Percentiles rank a stretch among this genome's conserved stretches.
Evolutionary conservation across 1,284 basidiomycete genomes (phyloP).

Genomic region (Boletus albobrunnescens): DNA sequence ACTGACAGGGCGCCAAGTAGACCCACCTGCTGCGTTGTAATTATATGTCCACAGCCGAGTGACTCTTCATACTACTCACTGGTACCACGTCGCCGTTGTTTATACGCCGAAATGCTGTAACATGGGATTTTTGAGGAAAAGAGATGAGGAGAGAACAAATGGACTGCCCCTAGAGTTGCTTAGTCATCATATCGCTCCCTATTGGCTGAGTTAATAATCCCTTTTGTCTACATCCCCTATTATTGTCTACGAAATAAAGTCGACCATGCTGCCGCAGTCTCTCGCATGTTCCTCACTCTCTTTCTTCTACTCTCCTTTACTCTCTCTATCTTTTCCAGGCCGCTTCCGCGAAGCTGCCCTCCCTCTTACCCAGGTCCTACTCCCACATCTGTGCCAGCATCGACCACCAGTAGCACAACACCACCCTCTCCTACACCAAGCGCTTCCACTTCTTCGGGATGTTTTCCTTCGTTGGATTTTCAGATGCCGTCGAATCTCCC

Average conservation of each 20-base stretch:
- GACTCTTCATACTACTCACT: background rate
- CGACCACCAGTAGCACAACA: too few relatives aligned
- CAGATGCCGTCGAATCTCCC: constrained; percentile 51
- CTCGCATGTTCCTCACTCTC: background rate
- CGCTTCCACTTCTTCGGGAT: constrained; percentile 20
- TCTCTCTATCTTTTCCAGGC: constrained; percentile 11
- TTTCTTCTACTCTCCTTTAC: constrained; percentile 6
- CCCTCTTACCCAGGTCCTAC: background rate
- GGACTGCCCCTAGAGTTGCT: too few relatives aligned
- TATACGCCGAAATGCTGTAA: too few relatives aligned
- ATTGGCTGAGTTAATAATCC: too few relatives aligned
- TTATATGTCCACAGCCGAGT: too few relatives aligned
- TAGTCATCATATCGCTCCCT: too few relatives aligned
- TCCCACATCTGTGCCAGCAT: too few relatives aligned
- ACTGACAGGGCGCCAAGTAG: too few relatives aligned
- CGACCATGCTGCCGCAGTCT: background rate
- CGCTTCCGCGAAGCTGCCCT: constrained; percentile 14
- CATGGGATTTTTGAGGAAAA: too few relatives aligned
- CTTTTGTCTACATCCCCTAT: too few relatives aligned
- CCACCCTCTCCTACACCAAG: background rate
- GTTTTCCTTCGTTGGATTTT: constrained; percentile 59
- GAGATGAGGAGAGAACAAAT: too few relatives aligned
- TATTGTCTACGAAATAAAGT: constrained; percentile 10
- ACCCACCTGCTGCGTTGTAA: too few relatives aligned
- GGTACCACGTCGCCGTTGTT: background rate